Evolutionary conservation across 73 alveolate species (phyloP).

Genomic region (Symbiodinium pilosum): DNA sequence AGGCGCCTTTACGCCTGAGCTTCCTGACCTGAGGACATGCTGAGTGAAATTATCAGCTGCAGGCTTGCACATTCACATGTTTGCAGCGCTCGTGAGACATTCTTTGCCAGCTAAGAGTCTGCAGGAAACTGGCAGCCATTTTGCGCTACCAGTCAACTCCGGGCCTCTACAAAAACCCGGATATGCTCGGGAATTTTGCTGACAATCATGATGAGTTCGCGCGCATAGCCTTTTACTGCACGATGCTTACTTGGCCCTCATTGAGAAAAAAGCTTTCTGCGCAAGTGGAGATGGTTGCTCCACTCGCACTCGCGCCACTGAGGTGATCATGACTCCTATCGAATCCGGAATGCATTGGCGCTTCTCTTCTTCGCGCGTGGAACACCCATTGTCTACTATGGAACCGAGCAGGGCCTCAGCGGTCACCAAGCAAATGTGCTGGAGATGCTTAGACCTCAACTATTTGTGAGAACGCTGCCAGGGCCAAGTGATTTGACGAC

Average conservation of each 20-base stretch:
- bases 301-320: too few relatives aligned
- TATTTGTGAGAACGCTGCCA: too few relatives aligned
- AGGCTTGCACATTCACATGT: too few relatives aligned
- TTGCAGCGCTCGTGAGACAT: too few relatives aligned
- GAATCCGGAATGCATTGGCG: conserved; percentile 78
- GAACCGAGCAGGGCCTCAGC: conserved; percentile 75
- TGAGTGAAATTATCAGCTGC: too few relatives aligned
- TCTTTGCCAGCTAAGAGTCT: too few relatives aligned
- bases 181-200: conserved; percentile 51
- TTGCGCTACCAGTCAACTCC: background rate
- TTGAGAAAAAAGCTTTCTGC: too few relatives aligned
- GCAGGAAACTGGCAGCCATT: conserved; percentile 41
- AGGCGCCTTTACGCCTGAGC: conserved; percentile 79
- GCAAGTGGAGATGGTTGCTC: too few relatives aligned
- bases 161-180: conserved; percentile 14
- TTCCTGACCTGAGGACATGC: background rate
- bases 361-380: conserved; percentile 64
- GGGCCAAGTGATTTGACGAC: too few relatives aligned
- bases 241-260: background rate
- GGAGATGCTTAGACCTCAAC: conserved; percentile 20
- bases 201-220: conserved; percentile 94
- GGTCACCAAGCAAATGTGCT: conserved; percentile 65
- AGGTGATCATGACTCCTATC: conserved; percentile 67
- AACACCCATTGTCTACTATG: conserved; percentile 63
- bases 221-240: conserved; percentile 37